A percentile compares a stretch with the other conserved stretches of the same genome.
Evolutionary conservation across 495 filamentous ascomycete species (phyloP).

Genomic region (Cercophora sp.): DNA sequence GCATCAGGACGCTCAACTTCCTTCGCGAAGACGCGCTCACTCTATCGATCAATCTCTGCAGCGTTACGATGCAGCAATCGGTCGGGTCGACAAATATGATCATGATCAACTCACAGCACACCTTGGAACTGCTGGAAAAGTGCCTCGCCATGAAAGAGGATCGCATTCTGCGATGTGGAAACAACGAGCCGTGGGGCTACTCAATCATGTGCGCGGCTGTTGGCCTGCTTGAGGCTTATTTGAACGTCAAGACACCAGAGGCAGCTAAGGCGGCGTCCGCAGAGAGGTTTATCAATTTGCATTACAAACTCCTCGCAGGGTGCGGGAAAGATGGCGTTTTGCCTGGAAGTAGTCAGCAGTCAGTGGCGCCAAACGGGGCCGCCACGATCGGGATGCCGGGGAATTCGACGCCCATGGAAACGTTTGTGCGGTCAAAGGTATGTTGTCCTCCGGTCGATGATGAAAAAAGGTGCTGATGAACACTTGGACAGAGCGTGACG

Average conservation of each 20-base stretch:
- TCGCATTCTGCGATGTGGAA: constrained; percentile 40
- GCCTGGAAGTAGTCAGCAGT: constrained; percentile 22
- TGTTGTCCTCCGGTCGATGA: background rate
- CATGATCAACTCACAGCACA: constrained; percentile 42
- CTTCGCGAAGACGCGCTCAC: constrained; percentile 39
- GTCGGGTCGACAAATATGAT: constrained; percentile 40
- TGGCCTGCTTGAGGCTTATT: constrained; percentile 39
- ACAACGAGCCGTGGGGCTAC: constrained; percentile 46
- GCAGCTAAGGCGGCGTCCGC: constrained; percentile 37
- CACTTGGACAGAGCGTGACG: constrained; percentile 21
- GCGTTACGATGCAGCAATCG: constrained; percentile 48
- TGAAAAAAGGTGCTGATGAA: background rate
- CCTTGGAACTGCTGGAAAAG: constrained; percentile 39
- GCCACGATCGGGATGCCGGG: background rate
- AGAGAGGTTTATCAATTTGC: constrained; percentile 35
- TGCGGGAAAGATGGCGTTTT: constrained; percentile 27
- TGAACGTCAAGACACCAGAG: constrained; percentile 36
- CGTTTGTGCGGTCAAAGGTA: constrained; percentile 23
- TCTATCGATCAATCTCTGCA: constrained; percentile 42
- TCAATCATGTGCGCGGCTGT: constrained; percentile 41
- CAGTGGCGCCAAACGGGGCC: background rate
- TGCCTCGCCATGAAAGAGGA: constrained; percentile 44
- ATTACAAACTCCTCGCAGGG: constrained; percentile 40
- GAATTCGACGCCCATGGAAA: constrained; percentile 12
- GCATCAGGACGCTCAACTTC: constrained; percentile 38